Base-by-base conservation (phyloP, 805 yeast species). In the Candida multigemmis region DNA sequence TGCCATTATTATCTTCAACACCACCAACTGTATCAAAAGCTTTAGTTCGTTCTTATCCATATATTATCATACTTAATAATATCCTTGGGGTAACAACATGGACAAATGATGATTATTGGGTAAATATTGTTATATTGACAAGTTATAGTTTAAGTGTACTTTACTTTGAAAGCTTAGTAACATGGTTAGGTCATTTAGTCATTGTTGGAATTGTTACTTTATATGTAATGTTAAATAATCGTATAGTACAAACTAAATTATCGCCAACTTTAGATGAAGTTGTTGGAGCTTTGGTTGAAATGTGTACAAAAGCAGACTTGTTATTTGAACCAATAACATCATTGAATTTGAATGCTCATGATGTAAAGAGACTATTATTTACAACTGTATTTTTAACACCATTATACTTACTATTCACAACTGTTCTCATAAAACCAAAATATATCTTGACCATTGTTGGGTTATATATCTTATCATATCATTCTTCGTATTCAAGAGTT, bases 1-100 rank as follows among this genome's bases (percentile, higher is more conserved):
- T 95, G 3, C 95, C 96, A 1, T 65, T 91, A 37, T 66, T 85
- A 20, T 74, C 85, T 2, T 74, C 85, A 1, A 91, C 98, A 0
- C 97, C 97, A 3, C 91, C 96, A 2, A 73, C 86, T 1, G 84
- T 89, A 9, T 77, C 94, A 16, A 81, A 83, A 41, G 83, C 91
- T 3, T 64, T 89, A 27, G 72, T 86, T 21, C 68, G 74, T 34
- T 74, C 94, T 7, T 87, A 89, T 48, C 97, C 97, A 2, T 84
- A 84, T 46, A 60, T 89, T 22, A 65, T 82, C 21, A 70, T 81
- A 1, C 72, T 77, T 7, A 85, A 87, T 49, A 74, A 76, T 38
- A 36, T 71, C 2, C 60, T 86, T 30, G 76, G 83, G 22, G 64
- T 86, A 21, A 51, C 83, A 19, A 87, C 97, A 0, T 89, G 98